Percentiles rank a stretch among this genome's conserved stretches.
These are phyloP conservation scores for Deuterostichococcus epilithicus DNA, from an alignment of 139 green algal genomes.

Conservation along the genomic window DNA sequence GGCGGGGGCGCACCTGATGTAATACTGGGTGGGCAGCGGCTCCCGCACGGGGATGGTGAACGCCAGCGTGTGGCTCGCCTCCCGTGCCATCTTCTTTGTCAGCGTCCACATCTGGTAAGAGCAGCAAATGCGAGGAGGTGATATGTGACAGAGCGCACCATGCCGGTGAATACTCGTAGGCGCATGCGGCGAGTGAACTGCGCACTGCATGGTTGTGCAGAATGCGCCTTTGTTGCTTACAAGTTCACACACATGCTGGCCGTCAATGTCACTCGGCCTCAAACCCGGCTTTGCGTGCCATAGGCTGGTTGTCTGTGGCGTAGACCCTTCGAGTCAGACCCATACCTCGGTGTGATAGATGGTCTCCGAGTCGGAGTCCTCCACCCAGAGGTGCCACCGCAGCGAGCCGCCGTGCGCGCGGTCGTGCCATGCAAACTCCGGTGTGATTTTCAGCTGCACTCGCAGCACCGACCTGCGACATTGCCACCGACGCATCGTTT, in stretches of 20 bases:
- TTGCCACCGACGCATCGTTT: too few species aligned
- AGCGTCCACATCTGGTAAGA: constrained; percentile 79
- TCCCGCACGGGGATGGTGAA: constrained; percentile 98
- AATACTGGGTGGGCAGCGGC: constrained; percentile 81
- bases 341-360: constrained; percentile 79
- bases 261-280: too few species aligned
- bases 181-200: too few species aligned
- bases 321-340: too few species aligned
- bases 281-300: too few species aligned
- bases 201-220: too few species aligned
- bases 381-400: constrained; percentile 85
- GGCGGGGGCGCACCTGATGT: constrained; percentile 19
- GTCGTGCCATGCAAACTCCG: constrained; percentile 80
- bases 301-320: too few species aligned
- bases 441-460: constrained; percentile 70
- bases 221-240: too few species aligned
- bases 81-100: constrained; percentile 79
- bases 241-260: too few species aligned
- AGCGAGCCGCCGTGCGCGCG: constrained; percentile 59
- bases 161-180: too few species aligned
- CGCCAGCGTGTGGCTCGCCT: constrained; percentile 63
- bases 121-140: constrained; percentile 35
- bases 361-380: constrained; percentile 89
- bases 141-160: too few species aligned
- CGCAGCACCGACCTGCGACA: constrained; percentile 78